Evolutionary conservation across 2,329 filamentous ascomycete genomes (phyloP), one percentile per base, ranked within the genome.

Genomic region (Stachybotrys echinatus): DNA sequence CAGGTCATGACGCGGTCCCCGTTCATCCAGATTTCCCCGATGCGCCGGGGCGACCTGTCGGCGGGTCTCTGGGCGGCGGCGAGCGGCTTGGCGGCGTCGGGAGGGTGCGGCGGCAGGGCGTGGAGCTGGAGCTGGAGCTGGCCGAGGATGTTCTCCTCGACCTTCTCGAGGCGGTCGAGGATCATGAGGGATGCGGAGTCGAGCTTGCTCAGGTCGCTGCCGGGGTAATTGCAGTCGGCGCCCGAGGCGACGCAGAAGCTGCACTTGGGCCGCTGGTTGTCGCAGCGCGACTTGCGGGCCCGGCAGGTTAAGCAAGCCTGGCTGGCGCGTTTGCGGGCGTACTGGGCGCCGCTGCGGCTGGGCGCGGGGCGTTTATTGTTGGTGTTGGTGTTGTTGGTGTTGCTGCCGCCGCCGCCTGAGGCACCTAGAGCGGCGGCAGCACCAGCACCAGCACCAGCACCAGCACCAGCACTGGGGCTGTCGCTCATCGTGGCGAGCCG

Each of bases 251-350:
- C 47, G 44, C 59, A 61, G 18, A 58, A 48, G 38, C 57, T 51
- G 50, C 59, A 61, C 46, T 53, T 53, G 8, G 59, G 58, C 39
- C 56, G 50, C 14, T 50, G 55, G 7, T 58, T 57, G 43, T 61
- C 58, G 45, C 58, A 61, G 8, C 59, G 50, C 18, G 54, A 56
- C 52, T 61, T 61, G 23, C 58, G 55, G 12, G 52, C 49, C 19
- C 59, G 54, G 49, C 58, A 61, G 19, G 55, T 56, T 22, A 53
- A 52, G 48, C 58, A 61, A n/a, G 59, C 59, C 47, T 60, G 59
- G n/a, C 22, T 46, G 44, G 19, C 44, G 8, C 44, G 23, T 14
- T 27, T 23, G 8, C 44, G 44, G 3, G 44, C 38, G 19, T 40
- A 40, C 38, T 40, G 38, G 2, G 38, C 17, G 38, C 38, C 38